Base-by-base conservation (phyloP, 108 stramenopile genomes). In the Epithemia pelagica region DNA sequence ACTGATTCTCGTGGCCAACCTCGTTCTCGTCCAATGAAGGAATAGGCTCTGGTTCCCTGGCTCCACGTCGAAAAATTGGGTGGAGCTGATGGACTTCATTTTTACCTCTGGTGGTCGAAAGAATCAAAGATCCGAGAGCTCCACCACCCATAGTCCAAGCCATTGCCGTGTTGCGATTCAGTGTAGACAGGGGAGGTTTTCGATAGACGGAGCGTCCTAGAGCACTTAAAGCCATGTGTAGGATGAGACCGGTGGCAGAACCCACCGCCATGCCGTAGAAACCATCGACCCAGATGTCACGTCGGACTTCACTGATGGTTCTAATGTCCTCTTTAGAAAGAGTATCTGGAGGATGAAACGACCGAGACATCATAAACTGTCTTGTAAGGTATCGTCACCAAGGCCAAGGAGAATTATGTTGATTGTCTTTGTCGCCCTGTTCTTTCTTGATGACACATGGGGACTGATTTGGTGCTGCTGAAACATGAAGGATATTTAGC, bases 301-400 rank as follows among this genome's bases (percentile, higher is more conserved):
- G 78, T 27, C 91, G 82, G 28, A 92, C 82, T 73, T 78, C 75
- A 29, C 73, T 76, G 27, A 92, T 46, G n/a, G 88, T 86, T 21
- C 67, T 67, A 30, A 86, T 72, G 64, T 92, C 81, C 19, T 87
- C 83, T 30, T 77, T 77, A 24, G 88, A 81, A 18, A 92, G 26
- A 0, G 82, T 76, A 31, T 82, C 83, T 18, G 88, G 85, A 32
- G 88, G 88, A 55, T 80, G 69, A 51, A 89, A 79, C 2, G 84
- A 82, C 29, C 82, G 76, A 56, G 87, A 81, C 87, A 89, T 89
- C n/a, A n/a, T n/a, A n/a, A n/a, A n/a, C n/a, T n/a, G 5, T n/a
- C 27, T 32, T 60, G 22, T 1, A 2, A 21, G 10, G 10, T 58
- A 52, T 52, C 20, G 20, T 52, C 15, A 20, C 15, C 20, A 20